A percentile compares a stretch with the other conserved stretches of the same genome.
Conservation (phyloP, 192 early-diverging fungal genomes). For the Anaeromyces robustus region DNA sequence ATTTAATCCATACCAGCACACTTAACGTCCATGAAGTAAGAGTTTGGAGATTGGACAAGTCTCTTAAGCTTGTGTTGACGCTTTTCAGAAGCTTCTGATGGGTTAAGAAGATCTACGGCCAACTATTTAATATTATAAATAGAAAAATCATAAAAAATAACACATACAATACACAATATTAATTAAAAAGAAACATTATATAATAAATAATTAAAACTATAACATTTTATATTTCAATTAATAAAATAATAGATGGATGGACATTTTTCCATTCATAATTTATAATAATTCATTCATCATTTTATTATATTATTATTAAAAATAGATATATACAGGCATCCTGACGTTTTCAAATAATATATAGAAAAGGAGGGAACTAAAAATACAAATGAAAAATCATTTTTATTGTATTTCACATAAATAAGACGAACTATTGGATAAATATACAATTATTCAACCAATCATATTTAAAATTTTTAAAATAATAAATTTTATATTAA, state of each 20-base stretch:
- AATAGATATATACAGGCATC: neutral
- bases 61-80: slow-evolving; percentile 46
- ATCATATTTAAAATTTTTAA: neutral
- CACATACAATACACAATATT: too few relatives aligned
- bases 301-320: neutral
- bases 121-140: neutral
- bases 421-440: neutral
- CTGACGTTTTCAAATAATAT: neutral
- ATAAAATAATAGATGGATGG: neutral
- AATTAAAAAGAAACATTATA: too few relatives aligned
- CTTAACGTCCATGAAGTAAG: slow-evolving; percentile 99
- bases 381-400: neutral
- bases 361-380: neutral
- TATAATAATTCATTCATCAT: neutral
- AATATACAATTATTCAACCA: neutral
- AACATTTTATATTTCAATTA: too few relatives aligned
- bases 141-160: too few relatives aligned
- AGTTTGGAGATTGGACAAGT: slow-evolving; percentile 90
- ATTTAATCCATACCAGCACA: slow-evolving; percentile 64
- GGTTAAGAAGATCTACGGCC: neutral
- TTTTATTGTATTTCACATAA: neutral
- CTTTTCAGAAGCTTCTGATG: neutral
- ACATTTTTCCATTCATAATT: neutral
- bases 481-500: too few relatives aligned
- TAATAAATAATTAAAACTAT: too few relatives aligned